phyloP scores from a whole-genome alignment of 139 green algal genomes.

The Eudorina sp. region DNA sequence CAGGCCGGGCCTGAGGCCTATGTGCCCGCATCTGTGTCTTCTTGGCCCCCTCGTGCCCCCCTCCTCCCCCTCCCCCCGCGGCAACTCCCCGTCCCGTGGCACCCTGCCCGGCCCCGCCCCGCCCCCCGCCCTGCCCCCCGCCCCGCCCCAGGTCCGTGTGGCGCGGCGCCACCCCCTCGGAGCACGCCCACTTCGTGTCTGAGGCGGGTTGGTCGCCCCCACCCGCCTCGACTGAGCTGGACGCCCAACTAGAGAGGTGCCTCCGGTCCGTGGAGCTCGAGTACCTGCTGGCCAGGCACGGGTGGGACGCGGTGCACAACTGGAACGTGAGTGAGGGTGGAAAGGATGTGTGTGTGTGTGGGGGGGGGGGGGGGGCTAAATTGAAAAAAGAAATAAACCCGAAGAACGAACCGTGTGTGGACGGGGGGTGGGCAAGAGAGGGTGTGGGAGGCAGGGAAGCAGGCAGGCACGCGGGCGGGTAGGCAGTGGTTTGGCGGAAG shows the following conservation, averaged over 20 bases:
- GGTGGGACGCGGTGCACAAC: constrained; percentile 79
- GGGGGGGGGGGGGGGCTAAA: no score
- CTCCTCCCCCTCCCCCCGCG: not conserved
- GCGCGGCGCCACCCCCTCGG: constrained; percentile 46
- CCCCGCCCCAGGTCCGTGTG: constrained; percentile 59
- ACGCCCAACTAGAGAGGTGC: constrained; percentile 65
- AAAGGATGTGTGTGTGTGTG: constrained; percentile 49
- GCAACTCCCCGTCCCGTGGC: no score
- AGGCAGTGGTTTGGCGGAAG: no score
- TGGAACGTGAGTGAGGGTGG: constrained; percentile 76
- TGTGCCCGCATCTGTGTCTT: no score
- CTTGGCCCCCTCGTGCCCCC: not conserved
- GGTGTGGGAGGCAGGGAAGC: not conserved
- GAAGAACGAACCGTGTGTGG: not conserved
- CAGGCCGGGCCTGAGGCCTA: no score
- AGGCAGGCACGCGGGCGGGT: not conserved
- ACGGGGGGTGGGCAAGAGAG: not conserved
- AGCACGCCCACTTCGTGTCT: constrained; percentile 42
- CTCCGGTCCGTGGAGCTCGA: constrained; percentile 89
- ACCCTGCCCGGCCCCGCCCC: not conserved
- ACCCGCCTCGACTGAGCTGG: constrained; percentile 46
- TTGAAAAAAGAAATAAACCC: no score
- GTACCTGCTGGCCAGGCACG: constrained; percentile 82
- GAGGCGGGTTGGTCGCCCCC: constrained; percentile 24
- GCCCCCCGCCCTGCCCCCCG: not conserved